A percentile compares a stretch with the other conserved stretches of the same genome.
These are phyloP conservation scores for Solanum medicagineum DNA, from an alignment of 257 asterid genomes.

Conservation along the genomic window DNA sequence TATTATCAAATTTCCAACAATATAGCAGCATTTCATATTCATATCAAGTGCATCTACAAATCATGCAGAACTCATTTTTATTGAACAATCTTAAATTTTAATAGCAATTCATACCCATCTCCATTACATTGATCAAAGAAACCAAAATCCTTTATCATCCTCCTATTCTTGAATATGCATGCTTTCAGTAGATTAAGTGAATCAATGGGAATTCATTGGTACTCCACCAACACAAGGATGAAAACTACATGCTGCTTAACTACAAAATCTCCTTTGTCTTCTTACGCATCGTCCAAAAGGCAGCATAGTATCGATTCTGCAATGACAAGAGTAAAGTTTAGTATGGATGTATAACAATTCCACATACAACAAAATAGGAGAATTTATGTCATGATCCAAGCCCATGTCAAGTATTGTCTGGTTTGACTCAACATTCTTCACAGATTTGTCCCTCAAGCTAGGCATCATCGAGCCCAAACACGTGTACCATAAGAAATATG, in stretches of 20 bases:
- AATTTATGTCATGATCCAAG: not conserved
- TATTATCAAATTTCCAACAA: not conserved
- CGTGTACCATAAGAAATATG: not conserved
- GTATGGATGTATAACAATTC: not conserved
- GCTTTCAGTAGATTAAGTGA: not conserved
- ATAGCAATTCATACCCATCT: not conserved
- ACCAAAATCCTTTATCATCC: not conserved
- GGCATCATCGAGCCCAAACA: not conserved
- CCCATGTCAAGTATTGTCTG: not conserved
- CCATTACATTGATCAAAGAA: not conserved
- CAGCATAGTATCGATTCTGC: slow-evolving; percentile 73
- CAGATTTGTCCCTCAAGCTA: not conserved
- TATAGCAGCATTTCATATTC: not conserved
- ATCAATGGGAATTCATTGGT: not conserved
- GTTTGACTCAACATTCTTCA: not conserved
- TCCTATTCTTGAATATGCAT: not conserved
- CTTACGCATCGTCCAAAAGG: slow-evolving; percentile 93
- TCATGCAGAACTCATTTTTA: not conserved
- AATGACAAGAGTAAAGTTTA: not conserved
- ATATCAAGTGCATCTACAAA: not conserved
- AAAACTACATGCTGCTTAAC: not conserved
- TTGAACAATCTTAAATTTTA: not conserved
- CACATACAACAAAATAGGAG: not conserved
- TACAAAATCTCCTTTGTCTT: not conserved
- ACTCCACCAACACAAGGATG: not conserved